Base-by-base conservation (phyloP, 2,329 filamentous ascomycete genomes). In the Tolypocladium endophyticum region DNA sequence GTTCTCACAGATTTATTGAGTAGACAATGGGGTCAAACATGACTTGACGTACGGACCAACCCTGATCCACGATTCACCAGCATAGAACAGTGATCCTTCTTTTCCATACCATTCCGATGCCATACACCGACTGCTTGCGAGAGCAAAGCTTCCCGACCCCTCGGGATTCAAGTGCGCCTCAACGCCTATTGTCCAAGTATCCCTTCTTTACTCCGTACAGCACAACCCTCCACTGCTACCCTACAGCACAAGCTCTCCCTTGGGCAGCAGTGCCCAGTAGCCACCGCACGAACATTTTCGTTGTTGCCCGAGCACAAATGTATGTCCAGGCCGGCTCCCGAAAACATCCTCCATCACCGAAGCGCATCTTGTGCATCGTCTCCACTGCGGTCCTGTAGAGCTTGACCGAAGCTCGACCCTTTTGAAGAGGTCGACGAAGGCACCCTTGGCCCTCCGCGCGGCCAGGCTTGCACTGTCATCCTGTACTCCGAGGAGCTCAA, bases 401-500 rank as follows among this genome's bases (percentile, higher is more conserved):
- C 65, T 65, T 23, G 64, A 65, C 54, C 67, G 65, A 30, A 87
- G 78, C 67, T 86, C 79, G 36, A 77, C 75, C n/a, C 80, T 78
- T 62, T 82, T 82, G 71, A 87, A 90, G 12, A 80, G 72, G 63
- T 85, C 82, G 7, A 85, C 72, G 58, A 79, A 76, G 8, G 68
- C 64, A 1, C 74, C 72, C 43, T 66, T 73, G 2, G 70, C 69
- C 60, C 70, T 73, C 60, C 74, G 73, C 25, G 68, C 67, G 3
- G 69, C 71, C 16, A 83, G 68, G 5, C 80, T 82, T 23, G 76
- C 74, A 18, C 73, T 72, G 61, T 86, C 83, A 58, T 86, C 81
- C 12, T 81, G 79, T 18, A 90, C 76, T 6, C 88, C 87, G 14
- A 94, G 77, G 69, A 89, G 82, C 56, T 79, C 79, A 59, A 86